phyloP scores from a whole-genome alignment of 495 filamentous ascomycete species.

The Durotheca rogersii region DNA sequence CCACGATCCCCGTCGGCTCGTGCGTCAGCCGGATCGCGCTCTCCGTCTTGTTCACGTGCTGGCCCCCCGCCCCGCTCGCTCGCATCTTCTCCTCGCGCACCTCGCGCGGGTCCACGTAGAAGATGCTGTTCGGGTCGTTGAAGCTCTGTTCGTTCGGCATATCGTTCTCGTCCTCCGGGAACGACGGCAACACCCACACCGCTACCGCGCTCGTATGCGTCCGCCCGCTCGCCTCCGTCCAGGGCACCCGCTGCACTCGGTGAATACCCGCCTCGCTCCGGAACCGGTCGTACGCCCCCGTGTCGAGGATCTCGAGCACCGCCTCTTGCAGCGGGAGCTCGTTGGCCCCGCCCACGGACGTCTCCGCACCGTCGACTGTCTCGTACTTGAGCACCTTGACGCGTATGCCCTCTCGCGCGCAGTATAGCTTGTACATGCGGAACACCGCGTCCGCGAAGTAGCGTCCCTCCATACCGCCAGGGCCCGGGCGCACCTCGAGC shows the following conservation, averaged over 20 bases:
- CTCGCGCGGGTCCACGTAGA: constrained; percentile 83
- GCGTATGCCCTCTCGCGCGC: constrained; percentile 55
- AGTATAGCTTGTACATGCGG: constrained; percentile 85
- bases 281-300: constrained; percentile 76
- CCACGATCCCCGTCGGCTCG: constrained; percentile 79
- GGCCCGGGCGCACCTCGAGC: constrained; percentile 87
- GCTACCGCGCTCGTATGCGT: constrained; percentile 91
- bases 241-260: constrained; percentile 87
- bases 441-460: constrained; percentile 86
- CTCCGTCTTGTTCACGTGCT: constrained; percentile 98
- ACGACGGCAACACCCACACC: constrained; percentile 85
- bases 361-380: constrained; percentile 56
- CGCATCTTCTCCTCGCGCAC: constrained; percentile 89
- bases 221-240: constrained; percentile 84
- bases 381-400: constrained; percentile 54
- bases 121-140: constrained; percentile 83
- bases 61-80: constrained; percentile 86
- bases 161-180: constrained; percentile 58
- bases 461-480: constrained; percentile 88
- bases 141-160: constrained; percentile 59
- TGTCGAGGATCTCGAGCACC: constrained; percentile 76
- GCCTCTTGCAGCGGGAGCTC: constrained; percentile 75
- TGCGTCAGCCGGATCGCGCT: constrained; percentile 93
- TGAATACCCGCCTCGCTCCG: constrained; percentile 91
- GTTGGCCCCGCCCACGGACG: constrained; percentile 53